Conservation (phyloP, 352 stramenopile genomes). For the Blastocystis hominis region DNA sequence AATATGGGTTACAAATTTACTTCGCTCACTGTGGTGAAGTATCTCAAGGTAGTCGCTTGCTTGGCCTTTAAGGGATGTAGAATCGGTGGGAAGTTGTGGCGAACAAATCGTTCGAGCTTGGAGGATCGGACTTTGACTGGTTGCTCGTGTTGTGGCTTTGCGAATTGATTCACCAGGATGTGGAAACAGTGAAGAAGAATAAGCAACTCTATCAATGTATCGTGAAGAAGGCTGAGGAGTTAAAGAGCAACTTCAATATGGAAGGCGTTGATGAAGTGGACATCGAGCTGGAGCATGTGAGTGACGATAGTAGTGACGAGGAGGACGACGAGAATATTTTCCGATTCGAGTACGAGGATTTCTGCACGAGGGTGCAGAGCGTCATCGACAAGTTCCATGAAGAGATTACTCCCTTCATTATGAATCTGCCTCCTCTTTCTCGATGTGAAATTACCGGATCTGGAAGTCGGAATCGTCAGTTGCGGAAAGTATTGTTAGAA, state of each 20-base stretch:
- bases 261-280: not conserved
- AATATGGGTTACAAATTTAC: not conserved
- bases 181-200: not conserved
- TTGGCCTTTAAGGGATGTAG: not conserved
- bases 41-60: not conserved
- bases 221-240: not conserved
- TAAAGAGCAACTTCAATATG: constrained; percentile 11
- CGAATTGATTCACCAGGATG: not conserved
- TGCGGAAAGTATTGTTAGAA: not conserved
- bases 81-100: not conserved
- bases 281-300: not conserved
- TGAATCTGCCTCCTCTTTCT: not conserved
- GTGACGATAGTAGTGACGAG: not conserved
- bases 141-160: not conserved
- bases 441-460: not conserved
- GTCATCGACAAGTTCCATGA: not conserved
- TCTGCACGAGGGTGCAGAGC: not conserved
- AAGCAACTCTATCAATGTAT: not conserved
- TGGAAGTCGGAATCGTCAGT: not conserved
- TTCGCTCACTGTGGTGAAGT: not conserved
- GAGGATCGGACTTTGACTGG: not conserved
- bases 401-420: not conserved
- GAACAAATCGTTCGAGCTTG: not conserved
- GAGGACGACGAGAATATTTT: not conserved
- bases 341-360: not conserved